These are phyloP conservation scores for Fomitiporia mediterranea DNA, from an alignment of 1,284 basidiomycete genomes.

Conservation along the genomic window DNA sequence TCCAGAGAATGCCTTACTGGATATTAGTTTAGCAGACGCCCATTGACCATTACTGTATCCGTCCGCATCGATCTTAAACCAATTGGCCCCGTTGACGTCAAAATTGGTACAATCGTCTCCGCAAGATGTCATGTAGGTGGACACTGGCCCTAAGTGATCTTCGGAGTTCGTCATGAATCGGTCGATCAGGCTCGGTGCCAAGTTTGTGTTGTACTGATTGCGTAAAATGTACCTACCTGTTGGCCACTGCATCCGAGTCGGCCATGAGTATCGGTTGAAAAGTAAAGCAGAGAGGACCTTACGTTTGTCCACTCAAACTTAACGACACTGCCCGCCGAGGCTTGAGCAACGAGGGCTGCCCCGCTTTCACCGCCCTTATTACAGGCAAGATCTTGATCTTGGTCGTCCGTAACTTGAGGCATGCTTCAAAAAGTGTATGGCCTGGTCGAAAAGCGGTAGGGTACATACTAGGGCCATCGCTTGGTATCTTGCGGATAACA, in stretches of 20 bases:
- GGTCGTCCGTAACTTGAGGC: conserved; percentile 25
- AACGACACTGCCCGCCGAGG: conserved; percentile 28
- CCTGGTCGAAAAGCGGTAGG: not conserved
- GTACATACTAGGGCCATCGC: conserved; percentile 30
- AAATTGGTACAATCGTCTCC: conserved; percentile 33
- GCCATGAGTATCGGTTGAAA: not conserved
- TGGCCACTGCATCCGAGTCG: conserved; percentile 22
- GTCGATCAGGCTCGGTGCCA: conserved; percentile 1
- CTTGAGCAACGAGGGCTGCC: conserved; percentile 25
- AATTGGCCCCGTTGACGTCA: conserved; percentile 31
- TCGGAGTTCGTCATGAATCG: not conserved
- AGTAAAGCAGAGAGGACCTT: conserved; percentile 10
- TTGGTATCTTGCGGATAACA: conserved; percentile 30
- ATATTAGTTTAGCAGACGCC: conserved; percentile 32
- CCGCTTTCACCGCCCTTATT: conserved; percentile 30
- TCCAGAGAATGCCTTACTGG: conserved; percentile 21
- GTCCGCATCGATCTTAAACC: conserved; percentile 36
- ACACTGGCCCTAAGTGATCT: conserved; percentile 31
- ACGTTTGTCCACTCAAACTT: conserved; percentile 30
- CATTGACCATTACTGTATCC: conserved; percentile 33
- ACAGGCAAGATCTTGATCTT: conserved; percentile 29
- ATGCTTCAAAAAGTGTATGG: not conserved
- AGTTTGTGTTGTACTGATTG: not conserved
- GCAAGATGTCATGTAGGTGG: conserved; percentile 37
- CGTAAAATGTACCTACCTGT: conserved; percentile 20